Conservation (phyloP, 1,139 yeast genomes). For the Wickerhamiella infanticola region DNA sequence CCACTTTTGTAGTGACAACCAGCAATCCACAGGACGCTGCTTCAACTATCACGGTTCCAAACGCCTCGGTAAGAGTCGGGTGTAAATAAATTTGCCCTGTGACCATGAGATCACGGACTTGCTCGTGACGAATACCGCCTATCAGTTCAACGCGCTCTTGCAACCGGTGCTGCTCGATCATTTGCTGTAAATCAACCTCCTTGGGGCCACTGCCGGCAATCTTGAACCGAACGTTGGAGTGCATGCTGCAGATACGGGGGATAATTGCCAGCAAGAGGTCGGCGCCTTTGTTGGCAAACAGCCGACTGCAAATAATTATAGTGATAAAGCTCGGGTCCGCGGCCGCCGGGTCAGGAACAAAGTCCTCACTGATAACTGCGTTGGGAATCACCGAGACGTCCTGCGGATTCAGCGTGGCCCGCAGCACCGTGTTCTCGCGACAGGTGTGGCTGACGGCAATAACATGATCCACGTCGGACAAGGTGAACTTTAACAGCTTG, state of each 20-base stretch:
- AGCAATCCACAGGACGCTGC: conserved; percentile 94
- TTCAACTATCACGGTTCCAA: conserved; percentile 93
- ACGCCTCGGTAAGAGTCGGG: conserved; percentile 91
- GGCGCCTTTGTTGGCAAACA: conserved; percentile 94
- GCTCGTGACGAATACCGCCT: conserved; percentile 84
- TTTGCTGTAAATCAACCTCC: conserved; percentile 83
- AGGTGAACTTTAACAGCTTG: conserved; percentile 66
- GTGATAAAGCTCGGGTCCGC: conserved; percentile 34
- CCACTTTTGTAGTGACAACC: conserved; percentile 91
- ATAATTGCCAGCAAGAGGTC: conserved; percentile 74
- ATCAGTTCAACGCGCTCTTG: conserved; percentile 78
- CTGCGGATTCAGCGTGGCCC: conserved; percentile 70
- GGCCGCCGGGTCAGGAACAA: conserved; percentile 38
- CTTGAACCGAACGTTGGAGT: conserved; percentile 55
- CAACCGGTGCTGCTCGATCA: conserved; percentile 72
- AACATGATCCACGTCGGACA: conserved; percentile 79
- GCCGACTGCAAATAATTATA: conserved; percentile 77
- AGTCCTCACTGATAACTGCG: conserved; percentile 79
- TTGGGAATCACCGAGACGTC: conserved; percentile 86
- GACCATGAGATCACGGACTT: conserved; percentile 84
- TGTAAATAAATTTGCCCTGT: conserved; percentile 89
- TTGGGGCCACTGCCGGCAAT: conserved; percentile 98
- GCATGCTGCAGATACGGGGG: conserved; percentile 59
- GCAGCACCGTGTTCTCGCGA: conserved; percentile 82
- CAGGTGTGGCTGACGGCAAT: conserved; percentile 95